Evolutionary conservation across 441 rosid species (phyloP).

Genomic region (Euphorbia celastroides): DNA sequence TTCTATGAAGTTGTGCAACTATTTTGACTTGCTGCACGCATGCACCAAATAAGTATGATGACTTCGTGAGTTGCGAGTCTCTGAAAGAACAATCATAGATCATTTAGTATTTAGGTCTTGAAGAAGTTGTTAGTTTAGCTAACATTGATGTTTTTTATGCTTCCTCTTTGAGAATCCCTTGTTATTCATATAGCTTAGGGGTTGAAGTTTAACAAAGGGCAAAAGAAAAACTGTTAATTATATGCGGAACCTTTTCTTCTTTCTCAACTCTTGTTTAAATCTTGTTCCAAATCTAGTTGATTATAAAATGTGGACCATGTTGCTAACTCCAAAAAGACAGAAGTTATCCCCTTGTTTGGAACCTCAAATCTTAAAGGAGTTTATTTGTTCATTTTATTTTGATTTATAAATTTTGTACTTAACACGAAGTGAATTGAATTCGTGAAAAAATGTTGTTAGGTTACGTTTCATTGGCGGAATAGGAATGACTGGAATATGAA

Average conservation of each 20-base stretch:
- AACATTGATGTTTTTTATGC: neutral
- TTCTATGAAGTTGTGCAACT: neutral
- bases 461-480: too few species aligned
- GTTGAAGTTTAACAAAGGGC: too few species aligned
- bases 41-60: neutral
- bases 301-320: neutral
- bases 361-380: too few species aligned
- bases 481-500: too few species aligned
- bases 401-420: too few species aligned
- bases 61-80: neutral
- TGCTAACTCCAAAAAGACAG: too few species aligned
- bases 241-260: neutral
- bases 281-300: neutral
- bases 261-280: neutral
- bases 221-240: neutral
- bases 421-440: too few species aligned
- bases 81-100: neutral
- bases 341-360: too few species aligned
- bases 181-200: neutral
- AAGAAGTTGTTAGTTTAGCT: neutral
- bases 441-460: too few species aligned
- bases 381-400: too few species aligned
- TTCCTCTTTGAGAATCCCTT: neutral
- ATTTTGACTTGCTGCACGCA: neutral
- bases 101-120: neutral